phyloP scores from a whole-genome alignment of 202 grass and related monocot species.

The Carex arenaria region DNA sequence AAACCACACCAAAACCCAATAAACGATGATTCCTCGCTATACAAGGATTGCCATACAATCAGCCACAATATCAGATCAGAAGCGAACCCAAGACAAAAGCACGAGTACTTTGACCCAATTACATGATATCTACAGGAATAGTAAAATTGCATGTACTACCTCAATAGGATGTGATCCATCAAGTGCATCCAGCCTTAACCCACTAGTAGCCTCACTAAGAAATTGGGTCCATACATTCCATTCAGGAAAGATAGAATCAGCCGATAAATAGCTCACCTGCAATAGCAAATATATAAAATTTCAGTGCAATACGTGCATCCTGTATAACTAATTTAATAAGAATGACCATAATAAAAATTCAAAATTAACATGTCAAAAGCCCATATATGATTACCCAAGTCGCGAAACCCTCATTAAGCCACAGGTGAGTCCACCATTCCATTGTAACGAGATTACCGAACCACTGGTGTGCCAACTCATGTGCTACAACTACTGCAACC shows the following conservation, averaged over 20 bases:
- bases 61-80: background rate
- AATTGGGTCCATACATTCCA: constrained; percentile 98
- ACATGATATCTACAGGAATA: background rate
- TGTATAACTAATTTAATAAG: background rate
- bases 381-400: constrained; percentile 69
- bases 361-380: background rate
- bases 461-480: constrained; percentile 98
- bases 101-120: background rate
- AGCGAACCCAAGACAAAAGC: background rate
- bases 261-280: constrained; percentile 78
- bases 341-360: background rate
- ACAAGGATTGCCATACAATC: background rate
- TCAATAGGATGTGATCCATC: constrained; percentile 95
- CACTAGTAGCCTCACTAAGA: constrained; percentile 63
- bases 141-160: constrained; percentile 32
- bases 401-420: constrained; percentile 97
- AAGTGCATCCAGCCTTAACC: constrained; percentile 82
- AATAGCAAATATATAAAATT: constrained; percentile 12
- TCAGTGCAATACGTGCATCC: background rate
- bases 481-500: constrained; percentile 90
- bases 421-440: constrained; percentile 99
- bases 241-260: constrained; percentile 81
- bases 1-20: background rate
- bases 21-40: background rate
- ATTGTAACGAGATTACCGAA: constrained; percentile 98